phyloP scores from a whole-genome alignment of 78 protist species.

The Dictyostelium brefeldianum region DNA sequence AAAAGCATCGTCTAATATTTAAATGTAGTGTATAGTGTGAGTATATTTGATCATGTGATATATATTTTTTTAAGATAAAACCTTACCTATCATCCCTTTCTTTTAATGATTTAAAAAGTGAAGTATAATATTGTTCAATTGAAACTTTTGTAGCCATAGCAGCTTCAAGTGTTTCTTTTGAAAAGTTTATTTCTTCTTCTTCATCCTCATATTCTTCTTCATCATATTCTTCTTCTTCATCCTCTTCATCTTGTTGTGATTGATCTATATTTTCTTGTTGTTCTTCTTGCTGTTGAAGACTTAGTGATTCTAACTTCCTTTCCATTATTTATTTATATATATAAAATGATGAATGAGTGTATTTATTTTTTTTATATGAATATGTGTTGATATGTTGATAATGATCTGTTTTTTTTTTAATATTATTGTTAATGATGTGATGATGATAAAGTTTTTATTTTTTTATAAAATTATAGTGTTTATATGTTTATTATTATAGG shows the following conservation, averaged over 20 bases:
- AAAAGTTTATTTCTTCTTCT: conserved; percentile 33
- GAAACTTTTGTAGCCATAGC: conserved; percentile 81
- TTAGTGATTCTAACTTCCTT: conserved; percentile 1
- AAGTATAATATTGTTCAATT: conserved; percentile 79
- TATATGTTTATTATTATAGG: too few species aligned
- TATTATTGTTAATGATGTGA: neutral
- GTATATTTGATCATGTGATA: neutral
- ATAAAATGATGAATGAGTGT: neutral
- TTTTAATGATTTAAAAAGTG: conserved; percentile 71
- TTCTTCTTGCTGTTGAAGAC: neutral
- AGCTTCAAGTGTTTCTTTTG: conserved; percentile 78
- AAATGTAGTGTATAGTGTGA: too few species aligned
- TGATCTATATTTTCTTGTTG: conserved; percentile 20
- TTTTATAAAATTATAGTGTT: neutral
- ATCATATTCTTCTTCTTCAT: conserved; percentile 37
- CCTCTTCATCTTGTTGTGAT: neutral
- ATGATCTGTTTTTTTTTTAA: neutral
- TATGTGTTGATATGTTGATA: neutral
- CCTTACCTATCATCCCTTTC: conserved; percentile 84
- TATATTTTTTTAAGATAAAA: too few species aligned
- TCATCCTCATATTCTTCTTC: conserved; percentile 34
- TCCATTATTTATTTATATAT: neutral
- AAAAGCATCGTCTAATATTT: conserved; percentile 40
- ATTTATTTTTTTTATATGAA: neutral
- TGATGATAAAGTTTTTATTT: too few species aligned